Conservation (phyloP, 78 protist species). For the Dictyostelium intermedium region DNA sequence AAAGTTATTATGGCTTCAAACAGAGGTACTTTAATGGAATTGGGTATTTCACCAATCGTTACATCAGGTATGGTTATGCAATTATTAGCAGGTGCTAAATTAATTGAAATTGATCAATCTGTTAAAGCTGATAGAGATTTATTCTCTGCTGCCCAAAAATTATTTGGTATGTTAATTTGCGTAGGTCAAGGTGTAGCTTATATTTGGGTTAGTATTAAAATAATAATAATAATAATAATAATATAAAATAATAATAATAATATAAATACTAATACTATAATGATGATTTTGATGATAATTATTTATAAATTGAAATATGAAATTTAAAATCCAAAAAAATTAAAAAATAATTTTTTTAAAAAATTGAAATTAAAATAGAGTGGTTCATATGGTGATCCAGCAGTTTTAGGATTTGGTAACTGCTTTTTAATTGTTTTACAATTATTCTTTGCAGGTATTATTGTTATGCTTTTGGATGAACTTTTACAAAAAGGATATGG, state of each 20-base stretch:
- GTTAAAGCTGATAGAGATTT: conserved; percentile 93
- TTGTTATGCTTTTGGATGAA: conserved; percentile 98
- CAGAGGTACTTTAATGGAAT: conserved; percentile 99
- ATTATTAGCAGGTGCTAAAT: conserved; percentile 97
- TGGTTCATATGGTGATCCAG: conserved; percentile 97
- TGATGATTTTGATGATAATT: no score
- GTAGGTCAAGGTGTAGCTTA: conserved; percentile 97
- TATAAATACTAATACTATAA: no score
- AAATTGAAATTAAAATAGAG: not conserved
- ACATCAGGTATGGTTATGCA: conserved; percentile 98
- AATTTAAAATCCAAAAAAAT: no score
- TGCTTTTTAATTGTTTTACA: conserved; percentile 97
- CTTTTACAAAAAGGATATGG: conserved; percentile 99
- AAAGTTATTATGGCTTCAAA: conserved; percentile 99
- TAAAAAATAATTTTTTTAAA: no score
- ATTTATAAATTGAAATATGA: no score
- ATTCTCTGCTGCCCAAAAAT: conserved; percentile 98
- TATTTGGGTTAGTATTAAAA: conserved; percentile 87
- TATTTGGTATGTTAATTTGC: conserved; percentile 97
- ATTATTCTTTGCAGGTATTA: conserved; percentile 97
- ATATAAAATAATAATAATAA: no score
- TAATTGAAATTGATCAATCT: conserved; percentile 97
- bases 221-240: no score
- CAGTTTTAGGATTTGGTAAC: conserved; percentile 93
- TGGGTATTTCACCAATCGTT: conserved; percentile 99